Conservation (phyloP, 305 asterid genomes). For the Fraxinus velutina region DNA sequence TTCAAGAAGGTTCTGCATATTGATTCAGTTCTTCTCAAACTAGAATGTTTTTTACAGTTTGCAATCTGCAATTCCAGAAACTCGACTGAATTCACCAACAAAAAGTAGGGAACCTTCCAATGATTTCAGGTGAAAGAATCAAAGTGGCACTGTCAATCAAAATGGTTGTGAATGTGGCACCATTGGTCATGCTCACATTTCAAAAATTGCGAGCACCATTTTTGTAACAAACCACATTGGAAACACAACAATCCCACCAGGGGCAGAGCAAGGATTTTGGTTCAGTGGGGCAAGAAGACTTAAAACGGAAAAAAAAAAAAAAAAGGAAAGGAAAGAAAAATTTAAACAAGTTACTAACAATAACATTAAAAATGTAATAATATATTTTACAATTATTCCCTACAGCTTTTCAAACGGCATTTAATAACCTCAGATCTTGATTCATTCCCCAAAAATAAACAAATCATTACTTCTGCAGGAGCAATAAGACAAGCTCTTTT, state of each 20-base stretch:
- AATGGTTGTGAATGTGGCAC: not conserved
- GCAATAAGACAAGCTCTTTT: not conserved
- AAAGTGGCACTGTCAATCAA: not conserved
- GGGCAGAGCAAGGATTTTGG: too few relatives aligned
- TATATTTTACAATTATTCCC: not conserved
- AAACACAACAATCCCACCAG: too few relatives aligned
- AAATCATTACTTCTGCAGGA: not conserved
- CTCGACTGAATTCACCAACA: not conserved
- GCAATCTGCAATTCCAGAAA: not conserved
- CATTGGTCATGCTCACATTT: not conserved
- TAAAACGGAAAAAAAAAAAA: not conserved
- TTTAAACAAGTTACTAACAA: not conserved
- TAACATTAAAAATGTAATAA: not conserved
- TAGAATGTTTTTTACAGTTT: not conserved
- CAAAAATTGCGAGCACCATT: not conserved
- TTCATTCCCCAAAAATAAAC: not conserved
- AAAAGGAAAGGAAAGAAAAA: too few relatives aligned
- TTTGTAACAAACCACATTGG: not conserved
- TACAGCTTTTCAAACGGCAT: not conserved
- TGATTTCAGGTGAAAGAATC: not conserved
- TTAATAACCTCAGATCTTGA: not conserved
- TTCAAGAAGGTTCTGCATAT: not conserved
- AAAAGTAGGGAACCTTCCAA: not conserved
- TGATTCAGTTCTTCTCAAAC: not conserved
- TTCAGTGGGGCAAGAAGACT: too few relatives aligned